Base-by-base conservation (phyloP, 2,329 filamentous ascomycete genomes). In the Pseudophaeomoniella oleicola region DNA sequence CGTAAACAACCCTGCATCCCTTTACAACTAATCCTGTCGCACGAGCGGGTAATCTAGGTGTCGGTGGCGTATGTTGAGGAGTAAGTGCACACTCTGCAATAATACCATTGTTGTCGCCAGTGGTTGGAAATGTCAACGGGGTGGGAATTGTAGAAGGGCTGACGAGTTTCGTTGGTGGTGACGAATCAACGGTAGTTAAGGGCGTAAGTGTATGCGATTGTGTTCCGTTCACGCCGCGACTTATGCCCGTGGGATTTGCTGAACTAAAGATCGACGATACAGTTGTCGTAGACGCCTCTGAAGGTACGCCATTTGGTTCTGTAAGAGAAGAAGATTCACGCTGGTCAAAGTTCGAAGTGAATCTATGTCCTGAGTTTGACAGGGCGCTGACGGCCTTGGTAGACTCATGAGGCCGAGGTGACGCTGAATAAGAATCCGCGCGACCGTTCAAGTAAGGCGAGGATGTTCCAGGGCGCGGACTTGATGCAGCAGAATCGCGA, bases 231-330 rank as follows among this genome's bases (percentile, higher is more conserved):
- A 69, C 58, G 48, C 70, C 71, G 53, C 69, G 60, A 54, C 72
- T 73, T 49, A 64, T 54, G 48, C 63, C 56, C 39, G 64, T 59
- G 40, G 64, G 55, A 44, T 64, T 61, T 47, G 63, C 61, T 48
- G 66, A 63, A 58, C 75, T 82, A 59, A 82, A 81, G 45, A 80
- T 66, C 37, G 83, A 84, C 32, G 79, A 84, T 35, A 70, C 69
- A 37, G 76, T 73, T 60, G 78, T 85, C 39, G 71, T 67, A 51
- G 81, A 85, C 59, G 76, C 83, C 39, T 77, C 72, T 35, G 81
- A 86, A 50, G 74, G 78, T 47, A 78, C 69, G 56, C 73, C 74
- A 31, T n/a, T 12, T 30, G 34, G 34, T 13, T 32, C 27, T 36
- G 35, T 19, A 27, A 27, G 13, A n/a, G n/a, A n/a, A n/a, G n/a